phyloP scores from a whole-genome alignment of 805 yeast species.

The Saturnispora silvae region DNA sequence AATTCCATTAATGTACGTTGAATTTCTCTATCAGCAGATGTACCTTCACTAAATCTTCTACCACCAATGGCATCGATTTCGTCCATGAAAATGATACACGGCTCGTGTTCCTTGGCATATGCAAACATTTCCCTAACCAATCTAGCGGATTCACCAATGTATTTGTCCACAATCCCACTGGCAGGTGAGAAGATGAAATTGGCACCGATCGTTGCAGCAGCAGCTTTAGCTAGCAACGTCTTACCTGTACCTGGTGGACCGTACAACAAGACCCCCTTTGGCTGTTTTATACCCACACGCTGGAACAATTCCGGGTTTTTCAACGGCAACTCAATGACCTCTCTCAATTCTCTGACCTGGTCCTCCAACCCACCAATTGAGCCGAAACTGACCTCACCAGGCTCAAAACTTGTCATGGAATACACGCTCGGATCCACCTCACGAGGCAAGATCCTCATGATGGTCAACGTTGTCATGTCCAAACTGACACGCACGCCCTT shows the following conservation, averaged over 20 bases:
- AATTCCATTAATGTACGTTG: slow-evolving; percentile 98
- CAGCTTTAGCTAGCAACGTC: slow-evolving; percentile 93
- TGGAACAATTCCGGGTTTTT: slow-evolving; percentile 93
- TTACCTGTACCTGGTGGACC: slow-evolving; percentile 99
- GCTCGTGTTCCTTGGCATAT: slow-evolving; percentile 88
- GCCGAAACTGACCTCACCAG: slow-evolving; percentile 91
- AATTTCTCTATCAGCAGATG: slow-evolving; percentile 97
- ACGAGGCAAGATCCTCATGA: slow-evolving; percentile 93
- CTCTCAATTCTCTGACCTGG: slow-evolving; percentile 92
- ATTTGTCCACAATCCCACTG: slow-evolving; percentile 92
- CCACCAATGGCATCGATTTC: slow-evolving; percentile 98
- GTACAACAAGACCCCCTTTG: slow-evolving; percentile 83
- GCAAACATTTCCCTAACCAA: slow-evolving; percentile 91
- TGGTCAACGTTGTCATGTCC: slow-evolving; percentile 95
- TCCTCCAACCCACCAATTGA: slow-evolving; percentile 95
- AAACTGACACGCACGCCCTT: slow-evolving; percentile 95
- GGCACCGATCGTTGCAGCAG: slow-evolving; percentile 94
- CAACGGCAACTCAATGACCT: slow-evolving; percentile 92
- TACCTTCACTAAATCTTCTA: slow-evolving; percentile 97
- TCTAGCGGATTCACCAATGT: slow-evolving; percentile 94
- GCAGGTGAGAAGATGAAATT: slow-evolving; percentile 95
- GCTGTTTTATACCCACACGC: slow-evolving; percentile 97
- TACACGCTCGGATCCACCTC: slow-evolving; percentile 97
- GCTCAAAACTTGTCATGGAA: slow-evolving; percentile 95
- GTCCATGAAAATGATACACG: slow-evolving; percentile 93